These are phyloP conservation scores for Aspergillus terreus DNA, from an alignment of 2,329 filamentous ascomycete genomes.

Conservation along the genomic window DNA sequence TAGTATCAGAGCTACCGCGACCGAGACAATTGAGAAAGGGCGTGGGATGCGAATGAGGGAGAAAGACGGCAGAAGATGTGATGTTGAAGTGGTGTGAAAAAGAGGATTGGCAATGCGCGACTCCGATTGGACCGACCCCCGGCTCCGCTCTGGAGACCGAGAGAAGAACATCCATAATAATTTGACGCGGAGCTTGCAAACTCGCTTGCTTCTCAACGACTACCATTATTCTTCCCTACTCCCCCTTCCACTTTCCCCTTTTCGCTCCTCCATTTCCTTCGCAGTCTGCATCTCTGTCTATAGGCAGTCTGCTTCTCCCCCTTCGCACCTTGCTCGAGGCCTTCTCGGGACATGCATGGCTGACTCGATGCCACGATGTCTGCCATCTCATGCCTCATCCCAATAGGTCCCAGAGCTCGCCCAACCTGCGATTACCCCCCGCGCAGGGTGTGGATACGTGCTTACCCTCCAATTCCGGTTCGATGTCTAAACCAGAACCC, in stretches of 20 bases:
- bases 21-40: background rate
- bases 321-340: conserved; percentile 18
- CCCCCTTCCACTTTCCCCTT: background rate
- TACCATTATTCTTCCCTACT: background rate
- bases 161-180: conserved; percentile 12
- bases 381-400: conserved; percentile 61
- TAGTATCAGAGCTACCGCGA: background rate
- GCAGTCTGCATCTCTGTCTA: too few species aligned
- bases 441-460: conserved; percentile 38
- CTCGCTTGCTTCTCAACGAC: background rate
- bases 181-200: conserved; percentile 13
- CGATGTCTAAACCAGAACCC: conserved; percentile 28
- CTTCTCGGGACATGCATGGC: conserved; percentile 29
- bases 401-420: conserved; percentile 52
- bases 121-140: conserved; percentile 35
- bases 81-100: conserved; percentile 27
- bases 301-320: conserved; percentile 2
- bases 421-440: conserved; percentile 46
- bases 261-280: background rate
- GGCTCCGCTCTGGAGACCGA: conserved; percentile 26
- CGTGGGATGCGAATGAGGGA: background rate
- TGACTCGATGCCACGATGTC: conserved; percentile 54
- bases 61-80: background rate
- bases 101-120: conserved; percentile 30
- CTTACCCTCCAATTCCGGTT: conserved; percentile 17